Conservation (phyloP, 2,329 filamentous ascomycete species). For the Calonectria naviculata region DNA sequence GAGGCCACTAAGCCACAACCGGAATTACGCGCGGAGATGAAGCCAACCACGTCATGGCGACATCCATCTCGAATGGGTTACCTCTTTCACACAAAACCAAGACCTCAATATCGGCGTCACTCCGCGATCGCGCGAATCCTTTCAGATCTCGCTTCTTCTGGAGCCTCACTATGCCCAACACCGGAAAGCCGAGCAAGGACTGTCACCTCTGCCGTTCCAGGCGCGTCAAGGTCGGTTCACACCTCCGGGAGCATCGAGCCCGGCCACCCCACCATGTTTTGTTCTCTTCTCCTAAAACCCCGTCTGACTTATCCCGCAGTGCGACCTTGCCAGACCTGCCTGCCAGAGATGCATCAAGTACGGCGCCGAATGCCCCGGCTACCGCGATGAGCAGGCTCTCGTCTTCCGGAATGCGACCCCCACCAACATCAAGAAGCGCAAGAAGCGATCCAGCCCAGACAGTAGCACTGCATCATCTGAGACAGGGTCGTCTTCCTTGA, state of each 20-base stretch:
- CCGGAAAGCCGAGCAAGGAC: conserved; percentile 52
- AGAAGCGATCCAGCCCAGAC: conserved; percentile 38
- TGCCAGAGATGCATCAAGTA: conserved; percentile 55
- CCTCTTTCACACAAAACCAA: conserved; percentile 35
- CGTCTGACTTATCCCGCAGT: conserved; percentile 42
- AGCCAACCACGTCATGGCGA: conserved; percentile 20
- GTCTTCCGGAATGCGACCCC: conserved; percentile 51
- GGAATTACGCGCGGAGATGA: not conserved
- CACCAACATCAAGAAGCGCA: conserved; percentile 43
- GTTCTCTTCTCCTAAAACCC: not conserved
- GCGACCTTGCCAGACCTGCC: conserved; percentile 51
- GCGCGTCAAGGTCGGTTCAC: conserved; percentile 51
- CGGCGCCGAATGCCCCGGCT: conserved; percentile 52
- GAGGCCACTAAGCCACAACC: conserved; percentile 29
- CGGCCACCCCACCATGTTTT: conserved; percentile 4
- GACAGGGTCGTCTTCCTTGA: conserved; percentile 18
- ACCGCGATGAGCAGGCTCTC: conserved; percentile 52
- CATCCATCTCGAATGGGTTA: conserved; percentile 39
- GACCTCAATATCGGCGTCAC: not conserved
- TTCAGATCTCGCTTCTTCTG: not conserved
- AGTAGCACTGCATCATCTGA: conserved; percentile 14
- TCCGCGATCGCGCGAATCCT: not conserved
- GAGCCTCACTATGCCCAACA: conserved; percentile 50
- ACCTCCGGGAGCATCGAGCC: not conserved
- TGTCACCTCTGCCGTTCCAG: conserved; percentile 53